phyloP scores from a whole-genome alignment of 257 asterid species.

The Nicotiana noctiflora region DNA sequence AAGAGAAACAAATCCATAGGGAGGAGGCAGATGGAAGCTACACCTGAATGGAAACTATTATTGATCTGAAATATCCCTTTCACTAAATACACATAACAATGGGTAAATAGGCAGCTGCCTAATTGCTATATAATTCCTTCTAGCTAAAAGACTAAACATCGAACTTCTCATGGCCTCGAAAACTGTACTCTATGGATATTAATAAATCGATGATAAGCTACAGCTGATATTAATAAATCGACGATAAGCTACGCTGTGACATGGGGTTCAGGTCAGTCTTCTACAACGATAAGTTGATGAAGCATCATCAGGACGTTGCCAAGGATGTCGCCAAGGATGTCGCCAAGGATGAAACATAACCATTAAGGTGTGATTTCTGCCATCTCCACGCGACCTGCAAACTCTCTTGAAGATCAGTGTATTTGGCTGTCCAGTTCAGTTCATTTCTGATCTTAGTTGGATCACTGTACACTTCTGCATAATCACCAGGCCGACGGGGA shows the following conservation, averaged over 20 bases:
- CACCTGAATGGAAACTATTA: background rate
- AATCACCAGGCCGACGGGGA: slow-evolving; percentile 90
- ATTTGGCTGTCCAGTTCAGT: slow-evolving; percentile 80
- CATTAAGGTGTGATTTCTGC: slow-evolving; percentile 78
- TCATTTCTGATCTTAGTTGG: slow-evolving; percentile 68
- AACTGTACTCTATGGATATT: background rate
- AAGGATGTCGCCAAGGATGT: slow-evolving; percentile 26
- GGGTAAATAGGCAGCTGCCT: background rate
- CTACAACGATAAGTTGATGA: background rate
- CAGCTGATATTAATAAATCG: background rate
- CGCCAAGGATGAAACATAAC: slow-evolving; percentile 34
- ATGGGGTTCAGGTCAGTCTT: slow-evolving; percentile 5
- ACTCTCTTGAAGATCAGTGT: slow-evolving; percentile 63
- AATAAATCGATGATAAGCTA: background rate
- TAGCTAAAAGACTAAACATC: background rate
- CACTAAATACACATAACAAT: slow-evolving; percentile 8
- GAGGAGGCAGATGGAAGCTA: background rate
- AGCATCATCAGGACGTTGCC: slow-evolving; percentile 29
- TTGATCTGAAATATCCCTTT: background rate
- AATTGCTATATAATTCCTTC: background rate
- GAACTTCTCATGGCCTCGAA: slow-evolving; percentile 11
- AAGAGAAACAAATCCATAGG: background rate
- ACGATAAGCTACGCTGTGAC: background rate
- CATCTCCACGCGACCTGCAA: slow-evolving; percentile 85
- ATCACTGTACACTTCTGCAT: slow-evolving; percentile 84